Evolutionary conservation across 768 basidiomycete species (phyloP), one percentile per base, ranked within the genome.

Genomic region (Auriscalpium vulgare): DNA sequence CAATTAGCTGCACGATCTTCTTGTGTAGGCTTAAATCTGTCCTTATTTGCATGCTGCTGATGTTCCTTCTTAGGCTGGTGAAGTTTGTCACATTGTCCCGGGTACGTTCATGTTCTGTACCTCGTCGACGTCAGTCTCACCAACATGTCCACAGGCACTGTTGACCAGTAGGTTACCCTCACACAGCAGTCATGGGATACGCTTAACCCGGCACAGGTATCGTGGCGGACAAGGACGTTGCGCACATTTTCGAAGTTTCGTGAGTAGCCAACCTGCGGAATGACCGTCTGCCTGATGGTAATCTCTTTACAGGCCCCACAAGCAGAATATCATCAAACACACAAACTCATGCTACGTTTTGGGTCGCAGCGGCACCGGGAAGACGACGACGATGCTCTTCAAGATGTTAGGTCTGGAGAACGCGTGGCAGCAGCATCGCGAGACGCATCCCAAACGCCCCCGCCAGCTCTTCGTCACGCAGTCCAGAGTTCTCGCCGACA

Each of bases 331-430:
- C 10, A 35, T 61, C 6, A 59, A 61, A 45, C 54, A 38, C 37
- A 53, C 51, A 8, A 46, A 47, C 23, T 62, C 61, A 8, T 53
- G 58, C 10, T 61, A 53, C 19, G 59, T 62, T 5, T 50, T 63
- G 4, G 66, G 87, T 0, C 73, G 87, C 29, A 87, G 86, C 62
- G 87, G 87, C 3, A 88, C 87, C 0, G 87, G 87, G 0, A 88
- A 88, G 75, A 88, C 85, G 0, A 88, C 87, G 0, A 84, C 85
- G 0, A 87, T 89, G 77, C 70, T 89, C 1, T 85, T 84, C 72
- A 88, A 86, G 66, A 88, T 89, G 78, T 72, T 88, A 2, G 77
- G 79, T 2, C 79, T 87, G 8, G 83, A 88, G 60, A 70, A 77
- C n/a, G 74, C 78, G 2, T 83, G 77, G 69, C 67, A 77, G 37